Conservation (phyloP, 2,329 filamentous ascomycete genomes). For the Cucurbitaria berberidis region DNA sequence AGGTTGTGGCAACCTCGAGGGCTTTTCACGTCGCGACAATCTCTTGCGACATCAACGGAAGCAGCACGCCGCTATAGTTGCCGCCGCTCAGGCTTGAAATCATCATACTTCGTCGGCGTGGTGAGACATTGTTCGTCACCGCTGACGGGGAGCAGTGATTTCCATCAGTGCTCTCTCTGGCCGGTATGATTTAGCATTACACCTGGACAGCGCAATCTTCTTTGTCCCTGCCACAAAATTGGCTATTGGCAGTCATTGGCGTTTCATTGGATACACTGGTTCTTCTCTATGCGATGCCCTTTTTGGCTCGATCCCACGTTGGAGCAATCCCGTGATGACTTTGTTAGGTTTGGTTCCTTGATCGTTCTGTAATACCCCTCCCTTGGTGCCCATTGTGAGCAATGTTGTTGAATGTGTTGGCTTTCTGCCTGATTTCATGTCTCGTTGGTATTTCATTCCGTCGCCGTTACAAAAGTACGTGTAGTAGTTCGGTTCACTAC, state of each 20-base stretch:
- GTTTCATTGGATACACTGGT: neutral
- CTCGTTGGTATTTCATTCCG: neutral
- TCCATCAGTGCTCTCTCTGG: neutral
- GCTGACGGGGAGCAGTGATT: neutral
- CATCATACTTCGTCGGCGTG: neutral
- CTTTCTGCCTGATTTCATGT: neutral
- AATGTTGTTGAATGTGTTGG: neutral
- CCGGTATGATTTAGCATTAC: neutral
- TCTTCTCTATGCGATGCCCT: constrained; percentile 1
- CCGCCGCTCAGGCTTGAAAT: neutral
- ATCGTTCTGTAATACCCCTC: neutral
- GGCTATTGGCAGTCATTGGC: neutral
- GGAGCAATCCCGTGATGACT: neutral
- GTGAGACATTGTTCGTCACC: neutral
- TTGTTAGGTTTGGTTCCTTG: neutral
- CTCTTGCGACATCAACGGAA: constrained; percentile 42
- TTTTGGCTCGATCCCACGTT: constrained; percentile 2
- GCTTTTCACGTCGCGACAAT: constrained; percentile 47
- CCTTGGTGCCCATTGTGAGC: neutral
- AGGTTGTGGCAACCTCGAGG: constrained; percentile 35
- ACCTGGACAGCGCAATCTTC: neutral
- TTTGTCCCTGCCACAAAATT: neutral
- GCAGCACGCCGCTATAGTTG: constrained; percentile 27
- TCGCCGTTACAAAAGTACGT: neutral
- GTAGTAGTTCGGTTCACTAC: neutral